Evolutionary conservation across 306 rosid genomes (phyloP), one percentile per base, ranked within the genome.

Genomic region (Casuarina glauca): DNA sequence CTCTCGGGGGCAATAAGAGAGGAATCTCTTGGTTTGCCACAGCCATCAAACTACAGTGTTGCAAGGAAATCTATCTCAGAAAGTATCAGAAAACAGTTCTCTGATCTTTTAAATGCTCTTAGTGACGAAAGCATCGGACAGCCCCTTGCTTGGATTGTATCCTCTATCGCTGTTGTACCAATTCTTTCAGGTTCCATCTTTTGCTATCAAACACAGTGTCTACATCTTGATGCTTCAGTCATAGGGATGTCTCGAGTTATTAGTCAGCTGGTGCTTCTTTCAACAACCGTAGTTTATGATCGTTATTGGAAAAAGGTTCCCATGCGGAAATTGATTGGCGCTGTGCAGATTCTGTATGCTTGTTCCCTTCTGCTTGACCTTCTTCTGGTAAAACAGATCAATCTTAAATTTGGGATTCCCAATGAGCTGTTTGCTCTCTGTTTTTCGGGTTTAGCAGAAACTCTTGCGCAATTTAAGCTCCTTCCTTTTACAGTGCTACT

Each of bases 191-290:
- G 97, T 51, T 87, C 97, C 39, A 78, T 88, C 48, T 94, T 94
- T 80, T 94, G 97, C 87, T 94, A 92, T 70, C 98, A 94, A 76
- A 94, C 92, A 19, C 97, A 87, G 79, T 87, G 84, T 78, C 84
- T 92, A 51, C 79, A 86, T 78, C 95, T 94, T 43, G 87, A 94
- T 84, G 89, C 97, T 80, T 81, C 89, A 9, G 73, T 90, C 55
- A 83, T 94, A 6, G 98, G 97, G 50, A 72, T 87, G 84, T 90
- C 98, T 53, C 76, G 88, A 44, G 95, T 94, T 79, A 52, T 88
- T 63, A 87, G 98, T 55, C 98, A 94, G 86, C 71, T 92, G 81
- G 77, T 84, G 83, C 97, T 92, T 84, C 93, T 94, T 52, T 92
- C 93, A 38, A 85, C 83, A 7, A 85, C 97, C 0, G 70, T 92